These are phyloP conservation scores for Penicillium argentinense DNA, from an alignment of 495 filamentous ascomycete species.

Conservation along the genomic window DNA sequence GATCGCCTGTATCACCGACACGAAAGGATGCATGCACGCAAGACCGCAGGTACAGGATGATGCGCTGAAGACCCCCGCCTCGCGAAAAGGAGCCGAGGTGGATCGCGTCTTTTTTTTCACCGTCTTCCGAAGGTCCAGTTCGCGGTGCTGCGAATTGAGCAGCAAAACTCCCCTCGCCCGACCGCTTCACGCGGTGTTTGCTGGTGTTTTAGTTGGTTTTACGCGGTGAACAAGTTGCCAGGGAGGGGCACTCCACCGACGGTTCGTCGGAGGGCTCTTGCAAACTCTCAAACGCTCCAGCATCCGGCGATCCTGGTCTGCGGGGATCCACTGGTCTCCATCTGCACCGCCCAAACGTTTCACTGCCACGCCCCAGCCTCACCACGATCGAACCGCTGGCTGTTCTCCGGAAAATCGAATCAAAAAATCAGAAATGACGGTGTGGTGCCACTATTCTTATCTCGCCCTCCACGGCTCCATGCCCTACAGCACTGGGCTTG, in stretches of 20 bases:
- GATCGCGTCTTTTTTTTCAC: neutral
- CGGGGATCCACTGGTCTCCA: conserved; percentile 16
- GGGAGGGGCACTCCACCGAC: neutral
- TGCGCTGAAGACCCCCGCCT: conserved; percentile 1
- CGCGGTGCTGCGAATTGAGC: neutral
- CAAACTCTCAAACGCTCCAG: conserved; percentile 6
- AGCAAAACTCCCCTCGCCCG: conserved; percentile 1
- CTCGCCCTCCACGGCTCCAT: neutral
- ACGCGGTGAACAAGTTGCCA: too few species aligned
- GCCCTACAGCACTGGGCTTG: neutral
- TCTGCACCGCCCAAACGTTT: conserved; percentile 23
- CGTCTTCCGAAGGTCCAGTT: neutral
- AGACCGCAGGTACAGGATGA: conserved; percentile 16
- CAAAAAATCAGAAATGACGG: conserved; percentile 13
- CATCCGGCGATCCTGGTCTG: conserved; percentile 18
- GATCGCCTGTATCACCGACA: conserved; percentile 6
- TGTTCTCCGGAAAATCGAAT: too few species aligned
- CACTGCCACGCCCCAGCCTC: conserved; percentile 33
- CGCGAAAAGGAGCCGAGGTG: neutral
- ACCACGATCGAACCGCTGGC: conserved; percentile 9
- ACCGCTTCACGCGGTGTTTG: too few species aligned
- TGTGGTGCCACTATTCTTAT: conserved; percentile 11
- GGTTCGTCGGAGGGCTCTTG: conserved; percentile 23
- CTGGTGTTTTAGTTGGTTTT: too few species aligned
- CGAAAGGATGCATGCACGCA: conserved; percentile 9